A percentile compares a stretch with the other conserved stretches of the same genome.
Evolutionary conservation across 495 filamentous ascomycete genomes (phyloP).

Genomic region (Xylaria venustula): DNA sequence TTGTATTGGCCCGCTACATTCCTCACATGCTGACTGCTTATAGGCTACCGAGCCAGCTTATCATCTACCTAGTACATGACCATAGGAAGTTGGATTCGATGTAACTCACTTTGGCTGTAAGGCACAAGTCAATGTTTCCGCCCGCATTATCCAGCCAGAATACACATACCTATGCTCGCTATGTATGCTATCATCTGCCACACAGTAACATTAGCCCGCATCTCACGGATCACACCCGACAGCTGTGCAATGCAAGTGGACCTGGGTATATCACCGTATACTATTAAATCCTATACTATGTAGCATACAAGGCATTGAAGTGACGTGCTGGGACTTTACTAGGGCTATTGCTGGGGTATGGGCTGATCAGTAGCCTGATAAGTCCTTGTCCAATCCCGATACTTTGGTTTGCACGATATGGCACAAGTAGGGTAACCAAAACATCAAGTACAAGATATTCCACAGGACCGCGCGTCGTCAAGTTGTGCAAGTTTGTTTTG

Average conservation of each 20-base stretch:
- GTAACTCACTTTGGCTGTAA: not conserved
- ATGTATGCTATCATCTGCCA: too few relatives aligned
- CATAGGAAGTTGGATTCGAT: not conserved
- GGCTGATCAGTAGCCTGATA: too few relatives aligned
- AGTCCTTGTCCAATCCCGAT: too few relatives aligned
- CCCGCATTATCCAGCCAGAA: not conserved
- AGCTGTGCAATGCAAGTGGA: not conserved
- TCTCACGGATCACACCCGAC: conserved; percentile 4
- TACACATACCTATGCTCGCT: too few relatives aligned
- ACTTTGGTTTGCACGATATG: not conserved
- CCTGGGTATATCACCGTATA: not conserved
- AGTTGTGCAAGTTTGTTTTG: not conserved
- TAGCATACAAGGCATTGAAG: too few relatives aligned
- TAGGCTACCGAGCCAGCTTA: too few relatives aligned
- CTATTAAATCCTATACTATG: too few relatives aligned
- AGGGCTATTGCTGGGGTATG: too few relatives aligned
- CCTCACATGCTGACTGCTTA: too few relatives aligned
- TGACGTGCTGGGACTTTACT: too few relatives aligned
- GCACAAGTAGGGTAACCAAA: not conserved
- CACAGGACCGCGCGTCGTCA: not conserved
- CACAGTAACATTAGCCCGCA: not conserved
- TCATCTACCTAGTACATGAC: too few relatives aligned
- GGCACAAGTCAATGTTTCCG: not conserved
- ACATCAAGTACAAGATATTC: not conserved
- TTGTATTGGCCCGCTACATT: too few relatives aligned